Evolutionary conservation across 495 filamentous ascomycete species (phyloP).

Genomic region (Pyronema omphalodes): DNA sequence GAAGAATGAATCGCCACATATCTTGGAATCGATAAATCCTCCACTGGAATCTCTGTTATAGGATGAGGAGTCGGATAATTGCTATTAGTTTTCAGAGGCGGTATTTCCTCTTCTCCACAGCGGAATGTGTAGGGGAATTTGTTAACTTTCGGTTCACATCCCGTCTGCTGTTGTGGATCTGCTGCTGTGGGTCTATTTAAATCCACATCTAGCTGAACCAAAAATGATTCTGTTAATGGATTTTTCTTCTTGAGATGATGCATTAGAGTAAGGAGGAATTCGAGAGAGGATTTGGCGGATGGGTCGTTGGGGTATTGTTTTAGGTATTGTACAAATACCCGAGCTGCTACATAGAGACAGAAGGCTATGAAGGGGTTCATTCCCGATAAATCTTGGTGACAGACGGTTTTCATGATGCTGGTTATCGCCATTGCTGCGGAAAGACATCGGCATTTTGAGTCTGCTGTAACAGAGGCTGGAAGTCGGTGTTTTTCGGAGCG

Average conservation of each 20-base stretch:
- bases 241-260: conserved; percentile 74
- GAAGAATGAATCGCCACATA: conserved; percentile 10
- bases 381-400: conserved; percentile 65
- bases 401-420: conserved; percentile 90
- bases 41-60: background rate
- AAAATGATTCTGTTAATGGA: conserved; percentile 84
- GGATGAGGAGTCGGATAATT: background rate
- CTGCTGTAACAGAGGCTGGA: conserved; percentile 54
- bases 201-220: conserved; percentile 85
- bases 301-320: conserved; percentile 74
- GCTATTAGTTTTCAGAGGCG: background rate
- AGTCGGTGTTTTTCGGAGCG: conserved; percentile 83
- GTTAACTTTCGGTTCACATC: conserved; percentile 7
- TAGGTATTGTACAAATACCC: conserved; percentile 89
- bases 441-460: conserved; percentile 85
- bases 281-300: conserved; percentile 61
- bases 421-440: conserved; percentile 87
- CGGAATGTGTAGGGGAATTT: conserved; percentile 19
- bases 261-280: conserved; percentile 80
- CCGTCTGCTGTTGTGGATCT: too few species aligned
- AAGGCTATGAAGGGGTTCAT: conserved; percentile 95
- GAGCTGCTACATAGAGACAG: conserved; percentile 82
- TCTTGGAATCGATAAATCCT: conserved; percentile 5
- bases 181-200: conserved; percentile 27
- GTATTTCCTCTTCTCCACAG: conserved; percentile 12